These are phyloP conservation scores for Pogostemon cablin DNA, from an alignment of 257 asterid species.

Conservation along the genomic window DNA sequence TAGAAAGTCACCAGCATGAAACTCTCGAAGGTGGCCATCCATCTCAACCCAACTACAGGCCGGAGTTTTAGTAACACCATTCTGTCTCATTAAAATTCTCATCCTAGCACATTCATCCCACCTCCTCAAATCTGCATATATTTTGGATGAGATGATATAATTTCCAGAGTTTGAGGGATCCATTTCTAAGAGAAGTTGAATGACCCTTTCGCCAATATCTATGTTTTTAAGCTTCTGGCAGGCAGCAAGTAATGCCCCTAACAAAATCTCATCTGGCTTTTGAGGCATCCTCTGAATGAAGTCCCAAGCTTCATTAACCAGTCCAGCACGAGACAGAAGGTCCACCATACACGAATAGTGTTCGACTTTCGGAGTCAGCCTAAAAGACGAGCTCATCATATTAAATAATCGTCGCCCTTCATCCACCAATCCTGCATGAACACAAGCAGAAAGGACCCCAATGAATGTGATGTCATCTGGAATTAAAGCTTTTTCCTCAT, in stretches of 20 bases:
- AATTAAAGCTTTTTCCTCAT: slow-evolving; percentile 35
- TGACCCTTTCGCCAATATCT: slow-evolving; percentile 73
- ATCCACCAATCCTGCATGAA: slow-evolving; percentile 84
- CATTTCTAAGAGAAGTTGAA: slow-evolving; percentile 62
- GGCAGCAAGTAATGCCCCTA: slow-evolving; percentile 82
- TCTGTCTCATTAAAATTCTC: slow-evolving; percentile 71
- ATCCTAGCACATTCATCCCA: slow-evolving; percentile 89
- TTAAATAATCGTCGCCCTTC: slow-evolving; percentile 62
- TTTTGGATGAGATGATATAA: slow-evolving; percentile 71
- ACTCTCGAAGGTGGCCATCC: slow-evolving; percentile 65
- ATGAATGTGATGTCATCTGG: slow-evolving; percentile 82
- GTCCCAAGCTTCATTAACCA: slow-evolving; percentile 82
- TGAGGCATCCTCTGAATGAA: slow-evolving; percentile 81
- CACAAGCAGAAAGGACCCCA: slow-evolving; percentile 85
- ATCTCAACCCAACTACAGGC: slow-evolving; percentile 94
- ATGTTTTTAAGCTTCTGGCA: slow-evolving; percentile 70
- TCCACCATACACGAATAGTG: slow-evolving; percentile 94
- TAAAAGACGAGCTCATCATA: slow-evolving; percentile 62
- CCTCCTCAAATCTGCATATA: slow-evolving; percentile 70
- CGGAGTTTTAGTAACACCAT: slow-evolving; percentile 79
- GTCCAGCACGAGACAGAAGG: slow-evolving; percentile 88
- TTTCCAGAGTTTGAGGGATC: slow-evolving; percentile 90
- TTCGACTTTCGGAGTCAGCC: slow-evolving; percentile 77
- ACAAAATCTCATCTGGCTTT: slow-evolving; percentile 73
- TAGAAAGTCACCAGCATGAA: slow-evolving; percentile 68